Evolutionary conservation across 495 filamentous ascomycete species (phyloP).

Genomic region (Aspergillus kassunensis): DNA sequence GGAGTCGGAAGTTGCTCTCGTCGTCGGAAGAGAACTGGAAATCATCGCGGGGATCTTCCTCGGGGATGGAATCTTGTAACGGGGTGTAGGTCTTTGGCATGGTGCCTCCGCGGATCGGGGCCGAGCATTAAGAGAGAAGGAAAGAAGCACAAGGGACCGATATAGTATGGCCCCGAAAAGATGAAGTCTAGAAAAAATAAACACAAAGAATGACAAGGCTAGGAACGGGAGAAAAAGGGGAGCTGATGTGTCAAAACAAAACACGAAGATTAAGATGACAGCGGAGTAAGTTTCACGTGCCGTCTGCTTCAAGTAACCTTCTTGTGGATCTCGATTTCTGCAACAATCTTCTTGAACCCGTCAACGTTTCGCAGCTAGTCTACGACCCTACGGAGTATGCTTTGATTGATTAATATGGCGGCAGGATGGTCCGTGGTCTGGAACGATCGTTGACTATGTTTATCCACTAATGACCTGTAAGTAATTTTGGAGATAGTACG

Average conservation of each 20-base stretch:
- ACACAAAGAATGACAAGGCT: neutral
- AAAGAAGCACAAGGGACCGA: neutral
- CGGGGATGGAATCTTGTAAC: slow-evolving; percentile 15
- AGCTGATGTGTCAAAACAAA: neutral
- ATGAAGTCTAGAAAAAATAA: neutral
- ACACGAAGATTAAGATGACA: neutral
- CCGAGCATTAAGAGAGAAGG: neutral
- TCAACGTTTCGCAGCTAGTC: too few relatives aligned
- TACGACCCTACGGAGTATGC: too few relatives aligned
- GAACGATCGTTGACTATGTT: too few relatives aligned
- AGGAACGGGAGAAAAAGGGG: neutral
- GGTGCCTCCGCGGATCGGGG: slow-evolving; percentile 1
- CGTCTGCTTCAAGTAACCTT: neutral
- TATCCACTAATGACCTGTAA: too few relatives aligned
- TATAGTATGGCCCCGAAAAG: too few relatives aligned
- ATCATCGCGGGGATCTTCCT: slow-evolving; percentile 13
- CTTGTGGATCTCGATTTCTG: neutral
- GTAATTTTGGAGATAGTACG: too few relatives aligned
- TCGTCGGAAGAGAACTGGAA: slow-evolving; percentile 9
- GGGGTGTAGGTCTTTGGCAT: slow-evolving; percentile 12
- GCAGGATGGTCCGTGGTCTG: too few relatives aligned
- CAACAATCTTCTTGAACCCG: neutral
- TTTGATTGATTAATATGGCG: too few relatives aligned
- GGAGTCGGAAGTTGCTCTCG: slow-evolving; percentile 4
- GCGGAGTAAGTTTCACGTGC: slow-evolving; percentile 2